phyloP scores from a whole-genome alignment of 2,329 filamentous ascomycete genomes.

The Phaeoacremonium minimum region DNA sequence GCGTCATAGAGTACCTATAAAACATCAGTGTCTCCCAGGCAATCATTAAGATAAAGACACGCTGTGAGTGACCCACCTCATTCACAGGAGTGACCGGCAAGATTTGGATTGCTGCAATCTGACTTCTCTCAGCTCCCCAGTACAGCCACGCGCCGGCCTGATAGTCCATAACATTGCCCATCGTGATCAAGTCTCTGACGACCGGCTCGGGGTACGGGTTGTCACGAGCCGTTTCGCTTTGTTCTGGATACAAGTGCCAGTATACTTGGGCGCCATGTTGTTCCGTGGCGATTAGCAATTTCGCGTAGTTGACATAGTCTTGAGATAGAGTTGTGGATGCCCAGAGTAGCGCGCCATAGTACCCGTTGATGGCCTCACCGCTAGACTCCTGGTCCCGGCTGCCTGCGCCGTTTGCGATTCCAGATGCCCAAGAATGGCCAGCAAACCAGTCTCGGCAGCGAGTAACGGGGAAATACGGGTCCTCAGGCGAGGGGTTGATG shows the following conservation, averaged over 20 bases:
- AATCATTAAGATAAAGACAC: background rate
- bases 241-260: slow-evolving; percentile 15
- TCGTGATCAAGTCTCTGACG: slow-evolving; percentile 11
- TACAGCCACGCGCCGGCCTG: slow-evolving; percentile 17
- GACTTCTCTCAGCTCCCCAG: slow-evolving; percentile 8
- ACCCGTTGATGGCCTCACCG: slow-evolving; percentile 17
- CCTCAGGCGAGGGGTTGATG: slow-evolving; percentile 17
- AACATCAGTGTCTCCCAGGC: too few relatives aligned
- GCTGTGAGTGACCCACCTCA: background rate
- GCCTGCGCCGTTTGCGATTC: slow-evolving; percentile 17
- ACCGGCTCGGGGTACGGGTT: slow-evolving; percentile 16
- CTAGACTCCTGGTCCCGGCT: slow-evolving; percentile 20
- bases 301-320: slow-evolving; percentile 16
- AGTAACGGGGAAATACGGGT: slow-evolving; percentile 19
- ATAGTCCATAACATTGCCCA: slow-evolving; percentile 17
- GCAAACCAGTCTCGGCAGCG: slow-evolving; percentile 20
- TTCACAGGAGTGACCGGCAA: slow-evolving; percentile 10
- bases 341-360: slow-evolving; percentile 20
- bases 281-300: slow-evolving; percentile 17
- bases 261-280: slow-evolving; percentile 15
- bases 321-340: slow-evolving; percentile 13
- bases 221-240: slow-evolving; percentile 12
- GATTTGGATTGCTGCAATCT: slow-evolving; percentile 15
- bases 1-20: slow-evolving; percentile 14
- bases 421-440: slow-evolving; percentile 21